Base-by-base conservation (phyloP, 1,284 basidiomycete species). In the Leccinum subatratum region DNA sequence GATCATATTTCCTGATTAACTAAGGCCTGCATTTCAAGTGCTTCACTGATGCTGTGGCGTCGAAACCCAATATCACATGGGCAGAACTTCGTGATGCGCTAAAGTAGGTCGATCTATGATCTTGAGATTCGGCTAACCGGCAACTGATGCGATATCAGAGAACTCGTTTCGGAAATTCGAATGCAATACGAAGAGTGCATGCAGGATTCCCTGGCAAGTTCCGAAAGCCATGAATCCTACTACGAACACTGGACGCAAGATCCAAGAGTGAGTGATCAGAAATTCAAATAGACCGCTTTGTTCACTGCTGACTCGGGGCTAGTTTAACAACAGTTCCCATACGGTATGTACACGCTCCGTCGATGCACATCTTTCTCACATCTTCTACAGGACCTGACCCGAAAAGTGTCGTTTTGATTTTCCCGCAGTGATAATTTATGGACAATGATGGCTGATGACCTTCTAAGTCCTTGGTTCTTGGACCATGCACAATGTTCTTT, bases 41-140 rank as follows among this genome's bases (percentile, higher is more conserved):
- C 45, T 77, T 77, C 42, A 2, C 77, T 3, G 57, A 77, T 28
- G 66, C 45, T 22, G 34, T 65, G 57, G 61, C 11, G 12, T 14
- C n/a, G 28, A 75, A 65, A 16, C 66, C 68, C 2, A 4, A 67
- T 6, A 68, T 70, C 4, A 71, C 74, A 6, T 77, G 76, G 71
- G 25, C 37, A 6, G 69, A 68, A 5, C 69, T 75, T 28, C 72
- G 68, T 9, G 67, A 72, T 20, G 1, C n/a, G 2, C 60, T 77
- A 48, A 65, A 66, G 71, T 77, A 28, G 1, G 72, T 65, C 12
- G 34, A 61, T 48, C 25, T n/a, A 2, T 37, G 42, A 54, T 6
- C 6, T 37, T 30, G 3, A 57, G 5, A 8, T 32, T 34, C 32
- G 0, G 1, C 42, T 4, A 12, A 57, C 28, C 14, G 6, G 48